Evolutionary conservation across 164 flowering plant species (phyloP), one percentile per base, ranked within the genome.

Genomic region (Kingdonia uniflora): DNA sequence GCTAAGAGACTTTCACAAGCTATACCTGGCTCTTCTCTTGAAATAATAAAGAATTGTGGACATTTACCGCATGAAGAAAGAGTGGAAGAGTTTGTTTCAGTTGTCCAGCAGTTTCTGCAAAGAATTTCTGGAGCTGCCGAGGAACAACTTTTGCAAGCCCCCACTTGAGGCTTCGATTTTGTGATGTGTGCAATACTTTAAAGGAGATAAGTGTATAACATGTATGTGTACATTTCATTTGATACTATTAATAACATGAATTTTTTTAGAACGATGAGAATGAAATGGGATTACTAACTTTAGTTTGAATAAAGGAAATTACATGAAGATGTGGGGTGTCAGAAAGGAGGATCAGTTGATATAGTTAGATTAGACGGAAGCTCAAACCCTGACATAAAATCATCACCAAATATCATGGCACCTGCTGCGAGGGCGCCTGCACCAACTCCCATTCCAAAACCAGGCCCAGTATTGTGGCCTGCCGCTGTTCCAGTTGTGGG

Each of bases 41-140:
- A 85, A 74, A 70, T 82, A 23, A 81, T 91, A 51, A 77, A 80
- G 71, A 63, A 82, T 11, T 87, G 98, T 64, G 98, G 98, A 8
- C 98, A 91, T 69, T 54, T 91, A 58, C 98, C 98, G 21, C 98
- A 91, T 33, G 98, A 91, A 72, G 98, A 91, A 58, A 80, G 62
- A 52, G 68, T 58, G 13, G 82, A 84, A 19, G 95, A 91, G 59
- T 87, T 91, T 57, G 62, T 85, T 22, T 61, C 76, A 19, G 64
- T 70, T 58, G 80, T 85, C 42, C 70, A 69, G 17, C 80, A 70
- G 48, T 91, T 91, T 56, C 67, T 91, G n/a, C n/a, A n/a, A n/a
- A n/a, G n/a, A n/a, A n/a, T n/a, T n/a, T n/a, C n/a, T n/a, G n/a
- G n/a, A n/a, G n/a, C n/a, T n/a, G n/a, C n/a, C n/a, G n/a, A n/a